Conservation (phyloP, 371 early-diverging fungal species). For the Parasitella parasitica region DNA sequence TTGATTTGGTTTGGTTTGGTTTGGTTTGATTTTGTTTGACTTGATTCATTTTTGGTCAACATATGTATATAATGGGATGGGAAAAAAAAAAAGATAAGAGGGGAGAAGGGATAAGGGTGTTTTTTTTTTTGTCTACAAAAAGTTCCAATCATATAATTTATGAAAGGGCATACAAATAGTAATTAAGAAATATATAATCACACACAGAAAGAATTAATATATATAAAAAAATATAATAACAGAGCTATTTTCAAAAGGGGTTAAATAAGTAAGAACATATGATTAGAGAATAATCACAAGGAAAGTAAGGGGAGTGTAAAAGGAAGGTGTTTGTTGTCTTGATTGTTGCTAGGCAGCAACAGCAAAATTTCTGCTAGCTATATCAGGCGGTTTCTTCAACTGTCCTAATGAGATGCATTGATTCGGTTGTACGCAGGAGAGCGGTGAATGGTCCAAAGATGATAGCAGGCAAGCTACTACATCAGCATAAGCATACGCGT, state of each 20-base stretch:
- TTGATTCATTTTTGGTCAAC: neutral
- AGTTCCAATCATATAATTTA: slow-evolving; percentile 7
- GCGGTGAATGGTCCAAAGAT: neutral
- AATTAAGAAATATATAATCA: slow-evolving; percentile 9
- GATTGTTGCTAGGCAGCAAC: neutral
- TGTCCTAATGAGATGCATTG: neutral
- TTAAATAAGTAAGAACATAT: slow-evolving; percentile 3
- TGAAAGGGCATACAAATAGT: neutral
- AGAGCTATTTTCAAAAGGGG: slow-evolving; percentile 13
- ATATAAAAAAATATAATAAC: slow-evolving; percentile 14
- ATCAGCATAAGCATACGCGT: too few species aligned
- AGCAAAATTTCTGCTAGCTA: too few species aligned
- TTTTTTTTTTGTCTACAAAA: slow-evolving; percentile 12
- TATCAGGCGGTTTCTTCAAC: slow-evolving; percentile 25
- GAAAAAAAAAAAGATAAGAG: neutral
- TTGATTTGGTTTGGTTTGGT: neutral
- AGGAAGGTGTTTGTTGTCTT: slow-evolving; percentile 1
- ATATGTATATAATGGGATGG: neutral
- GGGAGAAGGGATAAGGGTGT: neutral
- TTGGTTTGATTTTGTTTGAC: too few species aligned
- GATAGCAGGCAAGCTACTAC: neutral
- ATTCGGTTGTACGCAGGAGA: neutral
- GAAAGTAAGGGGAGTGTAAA: slow-evolving; percentile 2
- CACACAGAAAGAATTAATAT: slow-evolving; percentile 5
- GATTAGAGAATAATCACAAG: slow-evolving; percentile 6